Evolutionary conservation across 2,329 filamentous ascomycete species (phyloP), one percentile per base, ranked within the genome.

Genomic region (Fusarium stilboides): DNA sequence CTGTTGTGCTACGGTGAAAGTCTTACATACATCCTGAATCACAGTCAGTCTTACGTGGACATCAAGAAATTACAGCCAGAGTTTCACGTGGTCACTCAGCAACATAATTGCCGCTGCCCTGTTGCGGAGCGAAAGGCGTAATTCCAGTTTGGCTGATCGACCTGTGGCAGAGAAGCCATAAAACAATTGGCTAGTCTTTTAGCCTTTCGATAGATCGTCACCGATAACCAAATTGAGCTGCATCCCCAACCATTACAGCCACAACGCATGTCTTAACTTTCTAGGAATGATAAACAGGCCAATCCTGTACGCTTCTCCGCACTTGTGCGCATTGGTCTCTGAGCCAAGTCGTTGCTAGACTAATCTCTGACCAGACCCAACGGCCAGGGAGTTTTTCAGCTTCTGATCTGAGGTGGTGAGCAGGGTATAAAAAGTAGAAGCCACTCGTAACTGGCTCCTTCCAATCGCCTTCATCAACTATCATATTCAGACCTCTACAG

Each of bases 41-140:
- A 44, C 31, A 39, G 31, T 15, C 8, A 62, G 60, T 20, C 57
- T 56, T 55, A 40, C 47, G 37, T 63, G 47, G 45, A 39, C 43
- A 4, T 22, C 13, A n/a, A 24, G 6, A 22, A 24, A 26, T 22
- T 39, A 24, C 43, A 20, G 20, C 39, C 20, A 39, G 28, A 40
- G 4, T 20, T 8, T 20, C 42, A 22, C 22, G 43, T 45, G 14
- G 4, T 1, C 2, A 13, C 10, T 34, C 24, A 2, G 24, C 6
- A 7, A 17, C 26, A 6, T 10, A n/a, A 20, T 6, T 13, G 8
- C 24, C 19, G 5, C 0, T 24, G 2, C 33, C 6, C 33, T 24
- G 20, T 8, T 7, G n/a, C 7, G 7, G 34, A 13, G 19, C 8
- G 13, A 6, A 13, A n/a, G 5, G 17, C 34, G 14, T 1, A 2